phyloP scores from a whole-genome alignment of 805 yeast species.

The Candida pini region DNA sequence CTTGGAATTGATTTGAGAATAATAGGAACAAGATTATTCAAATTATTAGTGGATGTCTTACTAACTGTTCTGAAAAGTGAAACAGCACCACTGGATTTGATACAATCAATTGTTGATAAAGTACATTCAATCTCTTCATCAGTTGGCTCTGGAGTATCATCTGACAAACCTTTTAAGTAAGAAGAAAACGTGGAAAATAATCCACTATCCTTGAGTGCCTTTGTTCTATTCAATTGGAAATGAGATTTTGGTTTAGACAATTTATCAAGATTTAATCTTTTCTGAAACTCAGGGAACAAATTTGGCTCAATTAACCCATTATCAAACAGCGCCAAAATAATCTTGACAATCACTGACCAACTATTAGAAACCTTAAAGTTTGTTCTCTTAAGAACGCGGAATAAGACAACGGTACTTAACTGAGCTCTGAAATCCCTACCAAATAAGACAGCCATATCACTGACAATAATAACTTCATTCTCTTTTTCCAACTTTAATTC shows the following conservation, averaged over 20 bases:
- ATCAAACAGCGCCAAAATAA: conserved; percentile 61
- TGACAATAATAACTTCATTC: conserved; percentile 60
- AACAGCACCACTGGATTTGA: conserved; percentile 60
- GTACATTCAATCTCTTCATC: conserved; percentile 90
- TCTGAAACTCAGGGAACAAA: conserved; percentile 60
- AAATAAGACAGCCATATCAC: conserved; percentile 74
- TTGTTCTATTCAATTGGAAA: conserved; percentile 54
- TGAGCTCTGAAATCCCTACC: conserved; percentile 93
- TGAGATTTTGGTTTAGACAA: conserved; percentile 64
- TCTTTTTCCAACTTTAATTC: conserved; percentile 47
- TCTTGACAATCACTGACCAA: conserved; percentile 58
- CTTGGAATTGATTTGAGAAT: conserved; percentile 31
- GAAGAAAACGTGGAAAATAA: conserved; percentile 89
- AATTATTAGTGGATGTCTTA: conserved; percentile 29
- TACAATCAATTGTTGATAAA: conserved; percentile 74
- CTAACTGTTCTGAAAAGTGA: conserved; percentile 50
- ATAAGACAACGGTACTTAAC: conserved; percentile 77
- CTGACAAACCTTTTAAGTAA: conserved; percentile 80
- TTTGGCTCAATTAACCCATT: conserved; percentile 67
- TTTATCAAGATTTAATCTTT: conserved; percentile 42
- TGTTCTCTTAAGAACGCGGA: conserved; percentile 64
- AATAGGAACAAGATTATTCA: conserved; percentile 29
- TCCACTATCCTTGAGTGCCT: conserved; percentile 67
- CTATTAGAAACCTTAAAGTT: conserved; percentile 39
- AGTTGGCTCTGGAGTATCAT: conserved; percentile 86